Evolutionary conservation across 2,329 filamentous ascomycete genomes (phyloP), one percentile per base, ranked within the genome.

Genomic region (Diaporthe ilicicola): DNA sequence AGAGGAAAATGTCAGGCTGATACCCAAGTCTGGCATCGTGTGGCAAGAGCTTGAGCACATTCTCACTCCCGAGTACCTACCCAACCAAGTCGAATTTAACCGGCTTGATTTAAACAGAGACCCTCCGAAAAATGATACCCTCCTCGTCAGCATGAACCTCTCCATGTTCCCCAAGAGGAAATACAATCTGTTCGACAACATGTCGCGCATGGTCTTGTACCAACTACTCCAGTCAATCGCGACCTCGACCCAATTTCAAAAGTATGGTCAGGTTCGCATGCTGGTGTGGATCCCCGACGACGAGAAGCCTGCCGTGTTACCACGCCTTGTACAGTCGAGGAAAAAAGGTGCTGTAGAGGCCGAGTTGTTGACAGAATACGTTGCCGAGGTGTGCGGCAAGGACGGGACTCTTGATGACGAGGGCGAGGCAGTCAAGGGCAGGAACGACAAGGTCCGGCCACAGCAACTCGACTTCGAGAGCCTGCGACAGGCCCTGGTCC

Each of bases 191-290:
- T 89, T 91, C 77, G 80, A 88, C 39, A 90, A 89, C 74, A 78
- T 92, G 71, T 85, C 86, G 64, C 80, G 83, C 70, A 83, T 92
- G 69, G 80, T 93, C 1, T 77, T 91, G 1, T 87, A 89, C 76
- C 90, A 93, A 77, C 86, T 93, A 70, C 83, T 91, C 75, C 83
- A 81, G 53, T 85, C 87, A 64, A 88, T 93, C 68, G 85, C 89
- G 72, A 82, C 84, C 2, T 85, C 89, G 62, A 80, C 84, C 0
- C 84, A 92, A 0, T 89, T 97, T 75, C 92, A 97, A 75, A 84
- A 85, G 34, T 95, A 94, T 78, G 95, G 95, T 3, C 87, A 91
- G 22, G 91, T 97, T 3, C 90, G 94, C 61, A 91, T 95, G 84
- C 85, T 98, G 1, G 78, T 95, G 48, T 95, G 94, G 91, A 77